Evolutionary conservation across 176 grass and related monocot genomes (phyloP).

Genomic region (Oryza nivara): DNA sequence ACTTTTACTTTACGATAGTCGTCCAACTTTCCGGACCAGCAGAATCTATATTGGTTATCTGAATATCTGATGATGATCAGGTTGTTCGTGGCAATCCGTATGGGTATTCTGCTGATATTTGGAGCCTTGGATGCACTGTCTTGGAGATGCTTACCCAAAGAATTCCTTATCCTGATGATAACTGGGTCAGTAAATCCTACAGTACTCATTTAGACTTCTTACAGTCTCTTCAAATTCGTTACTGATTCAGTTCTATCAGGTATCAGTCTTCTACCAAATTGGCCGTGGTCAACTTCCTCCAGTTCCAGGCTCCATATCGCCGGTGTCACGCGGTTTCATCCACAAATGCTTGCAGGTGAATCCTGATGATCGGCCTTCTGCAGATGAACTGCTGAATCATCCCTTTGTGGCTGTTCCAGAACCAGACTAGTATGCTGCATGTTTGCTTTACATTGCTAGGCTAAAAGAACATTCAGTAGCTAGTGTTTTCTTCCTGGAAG

Average conservation of each 20-base stretch:
- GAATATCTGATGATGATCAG: constrained; percentile 14
- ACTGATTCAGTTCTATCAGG: constrained; percentile 2
- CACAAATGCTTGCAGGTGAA: constrained; percentile 45
- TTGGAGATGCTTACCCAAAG: constrained; percentile 40
- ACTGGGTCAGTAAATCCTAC: constrained; percentile 19
- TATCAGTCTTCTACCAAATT: constrained; percentile 48
- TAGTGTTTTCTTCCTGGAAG: background rate
- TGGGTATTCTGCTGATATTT: constrained; percentile 46
- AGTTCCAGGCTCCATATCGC: constrained; percentile 43
- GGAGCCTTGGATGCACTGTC: constrained; percentile 47
- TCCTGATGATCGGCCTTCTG: constrained; percentile 41
- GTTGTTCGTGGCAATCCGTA: constrained; percentile 38
- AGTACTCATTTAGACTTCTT: background rate
- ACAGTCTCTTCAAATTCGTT: background rate
- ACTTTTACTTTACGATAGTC: background rate
- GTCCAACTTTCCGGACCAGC: background rate
- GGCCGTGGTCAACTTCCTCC: constrained; percentile 44
- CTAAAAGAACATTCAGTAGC: background rate
- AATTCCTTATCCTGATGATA: constrained; percentile 31
- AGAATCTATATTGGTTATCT: background rate
- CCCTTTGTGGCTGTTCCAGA: constrained; percentile 41
- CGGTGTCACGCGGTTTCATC: constrained; percentile 43
- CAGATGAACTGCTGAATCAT: constrained; percentile 42
- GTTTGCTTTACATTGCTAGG: background rate
- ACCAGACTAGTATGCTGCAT: background rate